A percentile compares a stretch with the other conserved stretches of the same genome.
Conservation (phyloP, 2,329 filamentous ascomycete species). For the Metarhizium guizhouense region DNA sequence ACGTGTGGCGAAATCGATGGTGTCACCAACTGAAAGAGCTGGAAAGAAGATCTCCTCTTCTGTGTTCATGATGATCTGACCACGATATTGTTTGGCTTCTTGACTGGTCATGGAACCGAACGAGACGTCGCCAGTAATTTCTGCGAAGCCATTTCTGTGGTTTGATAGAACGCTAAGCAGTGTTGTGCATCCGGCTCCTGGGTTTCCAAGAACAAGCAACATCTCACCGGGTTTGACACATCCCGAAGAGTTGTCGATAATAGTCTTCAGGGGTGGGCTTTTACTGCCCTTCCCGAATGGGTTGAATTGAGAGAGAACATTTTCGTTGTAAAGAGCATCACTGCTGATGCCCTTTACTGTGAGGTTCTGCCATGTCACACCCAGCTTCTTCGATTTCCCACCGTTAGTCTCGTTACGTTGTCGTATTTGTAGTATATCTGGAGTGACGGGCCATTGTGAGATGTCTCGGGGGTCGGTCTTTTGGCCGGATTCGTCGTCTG, state of each 20-base stretch:
- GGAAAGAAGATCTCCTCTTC: slow-evolving; percentile 60
- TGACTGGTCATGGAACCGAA: slow-evolving; percentile 43
- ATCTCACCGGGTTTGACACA: slow-evolving; percentile 67
- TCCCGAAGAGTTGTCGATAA: slow-evolving; percentile 56
- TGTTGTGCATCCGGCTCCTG: slow-evolving; percentile 62
- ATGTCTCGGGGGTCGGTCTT: background rate
- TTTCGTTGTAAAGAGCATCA: slow-evolving; percentile 37
- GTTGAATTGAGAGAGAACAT: slow-evolving; percentile 51
- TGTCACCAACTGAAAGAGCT: slow-evolving; percentile 61
- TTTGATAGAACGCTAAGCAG: slow-evolving; percentile 63
- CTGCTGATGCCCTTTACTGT: slow-evolving; percentile 11
- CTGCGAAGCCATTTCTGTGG: slow-evolving; percentile 47
- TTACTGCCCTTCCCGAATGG: slow-evolving; percentile 44
- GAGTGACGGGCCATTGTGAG: background rate
- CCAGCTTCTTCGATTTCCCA: slow-evolving; percentile 6
- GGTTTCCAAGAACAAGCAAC: slow-evolving; percentile 59
- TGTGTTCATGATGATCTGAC: slow-evolving; percentile 61
- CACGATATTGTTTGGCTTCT: slow-evolving; percentile 40
- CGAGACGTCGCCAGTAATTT: slow-evolving; percentile 48
- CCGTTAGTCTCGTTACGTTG: background rate
- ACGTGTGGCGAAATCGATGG: slow-evolving; percentile 58
- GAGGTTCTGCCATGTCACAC: slow-evolving; percentile 14
- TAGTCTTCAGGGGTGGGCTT: slow-evolving; percentile 48
- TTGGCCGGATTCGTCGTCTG: background rate
- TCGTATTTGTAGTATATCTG: background rate